Conservation (phyloP, 768 basidiomycete genomes). For the Butyriboletus loyo region DNA sequence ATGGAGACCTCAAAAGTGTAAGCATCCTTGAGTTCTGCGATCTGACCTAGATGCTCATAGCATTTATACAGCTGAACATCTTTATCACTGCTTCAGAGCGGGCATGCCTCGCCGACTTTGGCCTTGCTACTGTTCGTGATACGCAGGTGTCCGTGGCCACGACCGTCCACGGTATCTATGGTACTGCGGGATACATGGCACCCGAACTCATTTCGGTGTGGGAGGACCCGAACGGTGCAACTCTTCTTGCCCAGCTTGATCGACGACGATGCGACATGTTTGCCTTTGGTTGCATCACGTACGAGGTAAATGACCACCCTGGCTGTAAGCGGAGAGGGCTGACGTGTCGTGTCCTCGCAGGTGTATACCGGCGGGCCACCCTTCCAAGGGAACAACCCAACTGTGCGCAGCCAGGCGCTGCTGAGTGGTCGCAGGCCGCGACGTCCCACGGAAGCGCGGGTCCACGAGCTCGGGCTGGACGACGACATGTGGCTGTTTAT, state of each 20-base stretch:
- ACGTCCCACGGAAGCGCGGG: slow-evolving; percentile 14
- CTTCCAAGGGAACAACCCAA: slow-evolving; percentile 18
- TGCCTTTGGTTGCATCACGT: slow-evolving; percentile 33
- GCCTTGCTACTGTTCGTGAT: slow-evolving; percentile 22
- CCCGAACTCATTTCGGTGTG: slow-evolving; percentile 23
- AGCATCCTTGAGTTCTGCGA: slow-evolving; percentile 4
- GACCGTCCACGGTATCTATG: slow-evolving; percentile 12
- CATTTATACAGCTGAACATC: slow-evolving; percentile 25
- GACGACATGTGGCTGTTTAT: slow-evolving; percentile 32
- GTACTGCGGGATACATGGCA: slow-evolving; percentile 28
- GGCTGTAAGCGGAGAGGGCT: not conserved
- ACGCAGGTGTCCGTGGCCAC: slow-evolving; percentile 12
- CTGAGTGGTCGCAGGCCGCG: slow-evolving; percentile 13
- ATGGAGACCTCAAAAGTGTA: slow-evolving; percentile 45
- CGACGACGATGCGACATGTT: slow-evolving; percentile 35
- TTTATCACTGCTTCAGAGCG: slow-evolving; percentile 23
- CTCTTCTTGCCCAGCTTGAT: slow-evolving; percentile 15
- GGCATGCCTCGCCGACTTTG: slow-evolving; percentile 35
- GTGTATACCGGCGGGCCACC: slow-evolving; percentile 29
- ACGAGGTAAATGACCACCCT: slow-evolving; percentile 27
- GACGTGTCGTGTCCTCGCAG: slow-evolving; percentile 12
- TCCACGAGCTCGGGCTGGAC: slow-evolving; percentile 23
- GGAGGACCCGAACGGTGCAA: slow-evolving; percentile 7
- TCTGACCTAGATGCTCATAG: not conserved
- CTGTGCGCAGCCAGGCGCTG: slow-evolving; percentile 14